Percentiles rank a stretch among this genome's conserved stretches.
Evolutionary conservation across 2,329 filamentous ascomycete species (phyloP).

Genomic region (Elsinoe batatas): DNA sequence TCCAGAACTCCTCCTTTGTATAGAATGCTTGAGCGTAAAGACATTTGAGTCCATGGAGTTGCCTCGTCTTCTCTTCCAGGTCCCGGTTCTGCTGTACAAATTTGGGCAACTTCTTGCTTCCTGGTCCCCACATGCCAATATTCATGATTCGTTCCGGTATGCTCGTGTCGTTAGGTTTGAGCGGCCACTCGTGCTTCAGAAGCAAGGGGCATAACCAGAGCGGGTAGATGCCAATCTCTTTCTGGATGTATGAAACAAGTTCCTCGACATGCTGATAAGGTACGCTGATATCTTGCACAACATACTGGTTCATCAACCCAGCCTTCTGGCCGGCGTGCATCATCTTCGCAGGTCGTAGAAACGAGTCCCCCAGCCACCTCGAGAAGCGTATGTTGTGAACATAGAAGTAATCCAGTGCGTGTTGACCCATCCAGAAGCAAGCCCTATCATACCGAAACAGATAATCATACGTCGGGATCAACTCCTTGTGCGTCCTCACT

Average conservation of each 20-base stretch:
- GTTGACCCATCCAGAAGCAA: conserved; percentile 54
- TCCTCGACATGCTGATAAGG: conserved; percentile 43
- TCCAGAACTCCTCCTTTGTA: conserved; percentile 60
- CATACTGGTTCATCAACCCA: conserved; percentile 45
- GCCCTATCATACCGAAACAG: conserved; percentile 55
- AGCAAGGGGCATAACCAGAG: conserved; percentile 50
- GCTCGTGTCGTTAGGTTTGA: conserved; percentile 16
- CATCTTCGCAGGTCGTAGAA: conserved; percentile 53
- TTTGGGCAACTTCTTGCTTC: conserved; percentile 44
- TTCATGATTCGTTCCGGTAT: conserved; percentile 38
- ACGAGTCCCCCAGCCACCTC: conserved; percentile 47
- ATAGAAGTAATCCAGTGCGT: conserved; percentile 52
- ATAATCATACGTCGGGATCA: conserved; percentile 42
- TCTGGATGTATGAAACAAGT: conserved; percentile 45
- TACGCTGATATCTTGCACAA: conserved; percentile 54
- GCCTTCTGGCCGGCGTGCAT: conserved; percentile 54
- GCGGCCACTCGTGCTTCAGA: conserved; percentile 2
- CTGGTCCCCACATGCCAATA: conserved; percentile 70
- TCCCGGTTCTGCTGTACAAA: conserved; percentile 61
- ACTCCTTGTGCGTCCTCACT: conserved; percentile 23
- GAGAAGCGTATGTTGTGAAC: conserved; percentile 52
- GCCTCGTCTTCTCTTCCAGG: conserved; percentile 58
- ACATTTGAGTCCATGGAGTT: conserved; percentile 73
- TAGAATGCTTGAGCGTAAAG: conserved; percentile 82
- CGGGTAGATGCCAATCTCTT: conserved; percentile 43